A percentile compares a stretch with the other conserved stretches of the same genome.
These are phyloP conservation scores for Solidago caesia DNA, from an alignment of 129 eudicot species.

Conservation along the genomic window DNA sequence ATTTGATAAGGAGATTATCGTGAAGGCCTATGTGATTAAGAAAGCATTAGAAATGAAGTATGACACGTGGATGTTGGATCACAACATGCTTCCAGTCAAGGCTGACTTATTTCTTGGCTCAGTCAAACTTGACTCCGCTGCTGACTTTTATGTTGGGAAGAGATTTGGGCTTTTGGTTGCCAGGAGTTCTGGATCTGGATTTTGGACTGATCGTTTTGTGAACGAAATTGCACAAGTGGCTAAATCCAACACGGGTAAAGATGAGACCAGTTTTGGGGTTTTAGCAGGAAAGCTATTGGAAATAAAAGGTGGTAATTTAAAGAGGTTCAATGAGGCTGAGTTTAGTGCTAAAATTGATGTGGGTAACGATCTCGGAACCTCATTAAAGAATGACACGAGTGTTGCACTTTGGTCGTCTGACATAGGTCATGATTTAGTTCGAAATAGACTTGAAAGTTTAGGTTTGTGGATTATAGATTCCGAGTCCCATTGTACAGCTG, in stretches of 20 bases:
- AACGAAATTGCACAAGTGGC: constrained; percentile 30
- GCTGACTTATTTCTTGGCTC: constrained; percentile 41
- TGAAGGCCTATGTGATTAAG: constrained; percentile 47
- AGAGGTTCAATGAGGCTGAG: constrained; percentile 33
- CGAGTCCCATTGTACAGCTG: constrained; percentile 62
- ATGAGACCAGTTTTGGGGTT: constrained; percentile 30
- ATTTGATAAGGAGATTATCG: constrained; percentile 43
- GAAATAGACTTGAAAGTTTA: constrained; percentile 41
- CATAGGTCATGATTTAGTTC: constrained; percentile 35
- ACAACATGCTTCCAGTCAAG: constrained; percentile 47
- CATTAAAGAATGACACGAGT: constrained; percentile 35
- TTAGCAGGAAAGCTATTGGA: constrained; percentile 40
- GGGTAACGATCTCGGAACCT: constrained; percentile 21
- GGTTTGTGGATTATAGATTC: constrained; percentile 73
- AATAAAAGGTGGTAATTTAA: constrained; percentile 35
- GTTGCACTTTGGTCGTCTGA: constrained; percentile 57
- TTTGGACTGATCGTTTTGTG: constrained; percentile 53
- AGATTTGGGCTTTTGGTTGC: constrained; percentile 41
- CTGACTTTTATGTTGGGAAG: constrained; percentile 54
- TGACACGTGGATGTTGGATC: constrained; percentile 52
- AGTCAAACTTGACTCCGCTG: constrained; percentile 22
- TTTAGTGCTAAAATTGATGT: constrained; percentile 33
- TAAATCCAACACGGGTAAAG: constrained; percentile 25
- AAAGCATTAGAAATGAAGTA: constrained; percentile 58
- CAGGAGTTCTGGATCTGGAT: constrained; percentile 50